Evolutionary conservation across 2,329 filamentous ascomycete genomes (phyloP), one percentile per base, ranked within the genome.

Genomic region (Aureobasidium sp.): DNA sequence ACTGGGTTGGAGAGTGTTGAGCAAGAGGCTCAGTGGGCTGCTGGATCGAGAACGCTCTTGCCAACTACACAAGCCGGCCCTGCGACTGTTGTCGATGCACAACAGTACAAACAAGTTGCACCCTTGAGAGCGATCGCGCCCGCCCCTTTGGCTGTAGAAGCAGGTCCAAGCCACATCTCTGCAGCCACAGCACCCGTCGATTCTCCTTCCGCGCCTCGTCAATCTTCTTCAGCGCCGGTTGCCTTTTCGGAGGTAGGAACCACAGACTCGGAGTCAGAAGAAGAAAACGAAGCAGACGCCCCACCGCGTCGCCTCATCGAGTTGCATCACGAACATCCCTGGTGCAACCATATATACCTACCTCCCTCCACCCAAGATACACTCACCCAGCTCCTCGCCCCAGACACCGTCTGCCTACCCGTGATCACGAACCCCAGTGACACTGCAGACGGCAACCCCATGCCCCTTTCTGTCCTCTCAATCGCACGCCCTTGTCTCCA

Each of bases 301-400:
- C 42, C 41, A n/a, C 42, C 56, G 3, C 34, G 31, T 36, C 31
- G 56, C 1, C 45, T 59, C 5, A 27, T 59, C 36, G 56, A 59
- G 31, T 22, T 59, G 44, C 36, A 49, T 36, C 42, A 45, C 1
- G 29, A 49, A 6, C 56, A 59, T 22, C 56, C 56, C 8, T 59
- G 42, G 44, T 39, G 44, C 42, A 59, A 59, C 56, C 56, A 59
- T 41, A 59, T 49, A 49, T 59, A 39, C 36, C 44, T 49, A 7
- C 44, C 56, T 49, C 44, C 41, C 27, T 41, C 56, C 22, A 14
- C 41, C 15, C 56, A 59, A 20, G 41, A 59, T 17, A 2, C 17
- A 0, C 56, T 59, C 17, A 39, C 45, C 15, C 56, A 49, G 2
- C 56, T 59, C 31, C 45, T 59, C 22, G 27, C 31, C 1, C 34